Base-by-base conservation (phyloP, 805 yeast genomes). In the Starmerella khaoyaiensis region DNA sequence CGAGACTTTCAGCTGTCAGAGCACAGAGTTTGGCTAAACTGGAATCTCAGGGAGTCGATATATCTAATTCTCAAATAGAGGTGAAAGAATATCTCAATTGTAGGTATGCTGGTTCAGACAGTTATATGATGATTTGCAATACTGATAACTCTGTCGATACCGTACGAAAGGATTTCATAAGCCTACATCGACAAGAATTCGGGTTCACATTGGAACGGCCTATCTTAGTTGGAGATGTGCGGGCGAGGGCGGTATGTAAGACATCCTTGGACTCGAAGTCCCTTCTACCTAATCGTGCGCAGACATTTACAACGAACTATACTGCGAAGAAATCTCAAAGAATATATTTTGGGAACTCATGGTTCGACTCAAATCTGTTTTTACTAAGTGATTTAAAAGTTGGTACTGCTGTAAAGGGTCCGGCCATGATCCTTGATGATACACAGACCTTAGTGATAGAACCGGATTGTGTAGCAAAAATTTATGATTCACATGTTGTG, bases 41-140 rank as follows among this genome's bases (percentile, higher is more conserved):
- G 26, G 38, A 35, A 2, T 45, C 52, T 1, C 93, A 83, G 56
- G 80, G 81, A 0, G 71, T 75, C 46, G 28, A 48, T 0, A 36
- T 56, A 56, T 55, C 58, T 4, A 59, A 64, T 18, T 27, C 15
- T 11, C 18, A 16, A 3, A 66, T 81, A 18, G 54, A 50, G 19
- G 63, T 67, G 37, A 93, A 83, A 51, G 69, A 69, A 30, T 80
- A 69, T 48, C 60, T 84, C 44, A 84, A 84, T 53, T 61, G 84
- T 65, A 68, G 93, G 51, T 86, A 80, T 53, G 72, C 72, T 44
- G 95, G 95, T 7, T 78, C 94, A n/a, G 95, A 86, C 52, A 79
- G 94, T 2, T 76, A 79, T 28, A 60, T 86, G 44, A 78, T 84
- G 79, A 72, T 79, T n/a, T 25, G 31, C 4, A n/a, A 9, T 20